Percentiles rank a stretch among this genome's conserved stretches.
Evolutionary conservation across 1,284 basidiomycete genomes (phyloP).

Genomic region (Cerioporus squamosus): DNA sequence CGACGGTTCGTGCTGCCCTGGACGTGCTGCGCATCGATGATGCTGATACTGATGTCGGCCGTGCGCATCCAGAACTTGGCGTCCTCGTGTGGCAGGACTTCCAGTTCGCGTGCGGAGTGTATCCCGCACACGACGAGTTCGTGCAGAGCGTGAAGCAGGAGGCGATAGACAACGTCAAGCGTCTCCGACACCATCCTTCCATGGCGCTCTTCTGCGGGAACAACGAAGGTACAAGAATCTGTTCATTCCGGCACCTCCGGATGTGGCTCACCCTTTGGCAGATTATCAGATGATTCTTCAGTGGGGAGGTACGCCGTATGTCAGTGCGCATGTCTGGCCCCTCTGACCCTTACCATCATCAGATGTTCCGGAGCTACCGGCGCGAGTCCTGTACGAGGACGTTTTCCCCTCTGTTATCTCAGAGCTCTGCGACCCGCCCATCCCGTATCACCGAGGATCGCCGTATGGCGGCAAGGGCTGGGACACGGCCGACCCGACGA

Average conservation of each 20-base stretch:
- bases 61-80: slow-evolving; percentile 43
- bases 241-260: neutral
- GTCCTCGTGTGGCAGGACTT: slow-evolving; percentile 87
- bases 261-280: slow-evolving; percentile 6
- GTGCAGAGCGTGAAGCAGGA: slow-evolving; percentile 63
- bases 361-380: slow-evolving; percentile 50
- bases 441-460: slow-evolving; percentile 63
- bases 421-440: slow-evolving; percentile 43
- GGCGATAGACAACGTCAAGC: slow-evolving; percentile 68
- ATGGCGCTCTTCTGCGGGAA: slow-evolving; percentile 53
- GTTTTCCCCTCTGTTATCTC: slow-evolving; percentile 53
- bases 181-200: slow-evolving; percentile 73
- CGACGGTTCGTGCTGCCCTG: slow-evolving; percentile 52
- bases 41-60: neutral
- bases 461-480: slow-evolving; percentile 63
- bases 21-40: neutral
- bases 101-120: slow-evolving; percentile 81
- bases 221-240: slow-evolving; percentile 48
- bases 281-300: slow-evolving; percentile 59
- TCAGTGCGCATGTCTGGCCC: neutral
- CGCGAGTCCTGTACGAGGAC: slow-evolving; percentile 57
- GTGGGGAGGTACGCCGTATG: slow-evolving; percentile 48
- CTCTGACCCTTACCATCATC: neutral
- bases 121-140: slow-evolving; percentile 74
- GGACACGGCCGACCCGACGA: slow-evolving; percentile 61